Evolutionary conservation across 805 yeast species (phyloP).

Genomic region (Lipomyces sp.): DNA sequence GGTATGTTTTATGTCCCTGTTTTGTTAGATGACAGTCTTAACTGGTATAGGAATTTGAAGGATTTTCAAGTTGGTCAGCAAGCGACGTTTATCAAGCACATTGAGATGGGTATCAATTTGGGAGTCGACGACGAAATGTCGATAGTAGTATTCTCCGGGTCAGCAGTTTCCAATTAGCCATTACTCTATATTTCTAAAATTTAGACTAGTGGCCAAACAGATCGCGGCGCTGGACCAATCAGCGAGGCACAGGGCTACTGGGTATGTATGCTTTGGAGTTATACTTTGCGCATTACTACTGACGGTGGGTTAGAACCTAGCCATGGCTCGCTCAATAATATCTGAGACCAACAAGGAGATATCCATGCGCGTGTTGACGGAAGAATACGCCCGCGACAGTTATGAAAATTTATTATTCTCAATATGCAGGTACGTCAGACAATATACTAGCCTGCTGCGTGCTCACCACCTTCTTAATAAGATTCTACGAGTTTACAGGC

Average conservation of each 20-base stretch:
- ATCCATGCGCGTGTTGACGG: conserved; percentile 51
- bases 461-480: not conserved
- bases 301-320: conserved; percentile 16
- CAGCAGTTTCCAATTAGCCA: not conserved
- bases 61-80: conserved; percentile 75
- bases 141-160: conserved; percentile 59
- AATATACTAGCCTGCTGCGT: not conserved
- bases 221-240: conserved; percentile 55
- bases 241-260: conserved; percentile 54
- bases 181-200: not conserved
- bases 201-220: conserved; percentile 63
- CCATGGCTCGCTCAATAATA: conserved; percentile 15
- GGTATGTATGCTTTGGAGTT: conserved; percentile 56
- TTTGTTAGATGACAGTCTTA: not conserved
- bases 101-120: conserved; percentile 51
- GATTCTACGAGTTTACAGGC: conserved; percentile 52
- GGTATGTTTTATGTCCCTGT: conserved; percentile 48
- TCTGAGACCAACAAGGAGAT: conserved; percentile 23
- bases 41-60: conserved; percentile 49
- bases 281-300: conserved; percentile 30
- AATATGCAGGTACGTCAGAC: conserved; percentile 28
- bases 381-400: conserved; percentile 79
- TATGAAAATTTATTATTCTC: conserved; percentile 75
- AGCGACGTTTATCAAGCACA: conserved; percentile 65
- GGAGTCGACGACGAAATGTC: conserved; percentile 45